A percentile compares a stretch with the other conserved stretches of the same genome.
phyloP scores from a whole-genome alignment of 176 grass and related monocot species.

The Otatea glauca region DNA sequence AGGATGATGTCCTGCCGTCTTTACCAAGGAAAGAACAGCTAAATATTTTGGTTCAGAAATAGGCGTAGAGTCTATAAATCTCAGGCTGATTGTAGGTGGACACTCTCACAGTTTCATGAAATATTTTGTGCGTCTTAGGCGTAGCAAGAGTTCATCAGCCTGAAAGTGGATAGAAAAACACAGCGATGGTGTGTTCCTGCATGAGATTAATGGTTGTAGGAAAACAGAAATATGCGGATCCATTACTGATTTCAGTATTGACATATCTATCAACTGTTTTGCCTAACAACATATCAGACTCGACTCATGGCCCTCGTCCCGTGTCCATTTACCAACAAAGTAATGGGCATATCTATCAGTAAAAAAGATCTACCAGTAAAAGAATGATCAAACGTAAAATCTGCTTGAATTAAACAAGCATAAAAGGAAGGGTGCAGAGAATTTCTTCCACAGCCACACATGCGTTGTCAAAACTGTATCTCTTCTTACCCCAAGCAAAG shows the following conservation, averaged over 20 bases:
- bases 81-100: background rate
- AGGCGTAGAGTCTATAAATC: background rate
- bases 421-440: background rate
- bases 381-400: constrained; percentile 20
- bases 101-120: background rate
- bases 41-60: background rate
- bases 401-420: constrained; percentile 3
- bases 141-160: background rate
- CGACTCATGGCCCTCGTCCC: background rate
- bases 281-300: background rate
- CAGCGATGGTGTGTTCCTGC: background rate
- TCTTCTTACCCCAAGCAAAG: constrained; percentile 15
- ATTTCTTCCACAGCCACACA: constrained; percentile 19
- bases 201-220: background rate
- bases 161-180: background rate
- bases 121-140: background rate
- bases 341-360: background rate
- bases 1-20: background rate
- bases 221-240: background rate
- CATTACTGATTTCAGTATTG: background rate
- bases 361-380: background rate
- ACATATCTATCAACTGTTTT: background rate
- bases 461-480: background rate
- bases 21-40: background rate
- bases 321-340: background rate